Conservation (phyloP, 805 yeast genomes). For the Candida tallmaniae region DNA sequence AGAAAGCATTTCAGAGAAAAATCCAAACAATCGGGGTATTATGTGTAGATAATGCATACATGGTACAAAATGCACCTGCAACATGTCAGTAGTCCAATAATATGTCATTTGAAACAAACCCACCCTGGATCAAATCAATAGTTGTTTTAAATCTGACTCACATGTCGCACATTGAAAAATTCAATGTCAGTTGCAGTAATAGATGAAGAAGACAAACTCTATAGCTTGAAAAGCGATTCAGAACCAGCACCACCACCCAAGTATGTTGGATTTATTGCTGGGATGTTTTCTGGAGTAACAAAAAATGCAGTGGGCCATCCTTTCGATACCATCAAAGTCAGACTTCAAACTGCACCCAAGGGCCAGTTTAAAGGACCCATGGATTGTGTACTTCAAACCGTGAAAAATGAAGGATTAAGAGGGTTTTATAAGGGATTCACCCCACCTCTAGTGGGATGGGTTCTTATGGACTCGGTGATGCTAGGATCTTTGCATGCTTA, state of each 20-base stretch:
- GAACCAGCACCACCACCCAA: constrained; percentile 38
- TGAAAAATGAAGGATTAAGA: constrained; percentile 65
- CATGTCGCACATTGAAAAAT: constrained; percentile 4
- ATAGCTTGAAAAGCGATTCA: constrained; percentile 9
- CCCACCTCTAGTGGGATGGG: constrained; percentile 93
- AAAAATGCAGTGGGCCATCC: constrained; percentile 93
- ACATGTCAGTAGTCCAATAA: too few relatives aligned
- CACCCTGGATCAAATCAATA: too few relatives aligned
- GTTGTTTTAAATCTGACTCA: too few relatives aligned
- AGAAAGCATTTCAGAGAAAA: too few relatives aligned
- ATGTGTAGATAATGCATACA: too few relatives aligned
- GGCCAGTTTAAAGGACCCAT: constrained; percentile 72
- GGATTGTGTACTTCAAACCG: constrained; percentile 73
- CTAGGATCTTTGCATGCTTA: constrained; percentile 81
- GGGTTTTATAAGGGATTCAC: constrained; percentile 90
- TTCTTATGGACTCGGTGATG: constrained; percentile 88
- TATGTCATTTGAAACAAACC: too few relatives aligned
- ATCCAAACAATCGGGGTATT: too few relatives aligned
- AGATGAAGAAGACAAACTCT: constrained; percentile 25
- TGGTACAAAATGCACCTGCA: too few relatives aligned
- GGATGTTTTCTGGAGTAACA: constrained; percentile 80
- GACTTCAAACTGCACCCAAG: constrained; percentile 65
- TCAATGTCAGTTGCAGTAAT: constrained; percentile 23
- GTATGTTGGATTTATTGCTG: constrained; percentile 80
- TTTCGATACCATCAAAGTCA: constrained; percentile 30